Conservation (phyloP, 345 rosid genomes). For the Salix viminalis region DNA sequence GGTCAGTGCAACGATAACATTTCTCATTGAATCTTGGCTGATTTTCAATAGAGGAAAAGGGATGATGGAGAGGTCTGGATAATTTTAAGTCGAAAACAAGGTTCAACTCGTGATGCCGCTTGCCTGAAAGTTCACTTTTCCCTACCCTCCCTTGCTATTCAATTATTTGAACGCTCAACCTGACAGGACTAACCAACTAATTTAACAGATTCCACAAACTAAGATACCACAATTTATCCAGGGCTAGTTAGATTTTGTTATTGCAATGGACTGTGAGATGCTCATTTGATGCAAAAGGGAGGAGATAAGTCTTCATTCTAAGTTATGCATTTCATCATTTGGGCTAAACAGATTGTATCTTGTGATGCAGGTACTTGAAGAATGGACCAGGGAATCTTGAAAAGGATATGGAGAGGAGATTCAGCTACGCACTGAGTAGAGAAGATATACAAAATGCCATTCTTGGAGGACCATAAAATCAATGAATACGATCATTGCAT, state of each 20-base stretch:
- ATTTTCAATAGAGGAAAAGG: background rate
- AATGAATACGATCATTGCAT: conserved; percentile 6
- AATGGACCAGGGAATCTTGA: conserved; percentile 89
- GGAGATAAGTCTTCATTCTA: background rate
- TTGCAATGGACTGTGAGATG: background rate
- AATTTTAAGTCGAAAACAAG: background rate
- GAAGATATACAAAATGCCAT: conserved; percentile 89
- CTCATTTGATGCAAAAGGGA: background rate
- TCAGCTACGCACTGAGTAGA: conserved; percentile 90
- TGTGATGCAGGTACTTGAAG: conserved; percentile 68
- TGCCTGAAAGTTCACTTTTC: background rate
- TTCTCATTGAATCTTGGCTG: background rate
- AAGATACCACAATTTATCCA: background rate
- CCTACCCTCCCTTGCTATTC: background rate
- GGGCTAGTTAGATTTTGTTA: background rate
- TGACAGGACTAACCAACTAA: background rate
- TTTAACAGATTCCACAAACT: background rate
- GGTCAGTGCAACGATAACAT: background rate
- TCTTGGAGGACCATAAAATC: conserved; percentile 77
- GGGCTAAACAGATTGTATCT: conserved; percentile 2
- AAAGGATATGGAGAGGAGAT: conserved; percentile 89
- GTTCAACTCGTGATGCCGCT: background rate
- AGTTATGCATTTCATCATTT: background rate
- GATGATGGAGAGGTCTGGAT: background rate
- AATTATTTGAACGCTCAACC: background rate